phyloP scores from a whole-genome alignment of 371 early-diverging fungal species.

The Choanephora cucurbitarum region DNA sequence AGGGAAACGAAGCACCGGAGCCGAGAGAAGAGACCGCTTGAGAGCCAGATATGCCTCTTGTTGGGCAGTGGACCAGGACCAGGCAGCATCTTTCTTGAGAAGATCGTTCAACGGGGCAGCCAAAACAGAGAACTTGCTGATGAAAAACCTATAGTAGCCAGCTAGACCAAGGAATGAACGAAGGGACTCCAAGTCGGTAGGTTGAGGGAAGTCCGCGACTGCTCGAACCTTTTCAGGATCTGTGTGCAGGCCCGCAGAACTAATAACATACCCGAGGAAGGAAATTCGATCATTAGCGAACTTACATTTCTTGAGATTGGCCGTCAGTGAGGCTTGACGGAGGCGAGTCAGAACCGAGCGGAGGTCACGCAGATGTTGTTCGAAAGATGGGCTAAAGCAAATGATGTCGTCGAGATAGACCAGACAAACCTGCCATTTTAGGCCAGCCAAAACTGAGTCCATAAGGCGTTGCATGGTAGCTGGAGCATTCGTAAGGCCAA shows the following conservation, averaged over 20 bases:
- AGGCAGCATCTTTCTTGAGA: background rate
- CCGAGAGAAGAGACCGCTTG: constrained; percentile 12
- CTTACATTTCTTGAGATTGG: constrained; percentile 21
- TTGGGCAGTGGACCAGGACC: constrained; percentile 20
- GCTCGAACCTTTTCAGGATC: background rate
- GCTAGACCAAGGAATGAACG: constrained; percentile 25
- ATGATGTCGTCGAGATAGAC: constrained; percentile 9
- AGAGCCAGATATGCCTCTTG: constrained; percentile 27
- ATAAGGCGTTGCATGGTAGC: too few species aligned
- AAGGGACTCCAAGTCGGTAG: constrained; percentile 26
- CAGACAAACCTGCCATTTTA: constrained; percentile 10
- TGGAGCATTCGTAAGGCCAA: constrained; percentile 18
- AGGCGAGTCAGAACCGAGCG: too few species aligned
- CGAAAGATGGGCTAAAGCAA: constrained; percentile 5
- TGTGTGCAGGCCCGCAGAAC: background rate
- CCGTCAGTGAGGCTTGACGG: too few species aligned
- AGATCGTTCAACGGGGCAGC: constrained; percentile 32
- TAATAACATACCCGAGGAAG: constrained; percentile 38
- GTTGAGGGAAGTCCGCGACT: constrained; percentile 10
- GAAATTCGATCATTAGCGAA: constrained; percentile 12
- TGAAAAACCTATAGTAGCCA: constrained; percentile 32
- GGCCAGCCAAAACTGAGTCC: constrained; percentile 6
- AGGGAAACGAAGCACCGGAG: constrained; percentile 34
- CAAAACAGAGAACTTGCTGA: constrained; percentile 27
- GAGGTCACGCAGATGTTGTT: constrained; percentile 4